Base-by-base conservation (phyloP, 257 asterid genomes). In the Solanum bulbocastanum region DNA sequence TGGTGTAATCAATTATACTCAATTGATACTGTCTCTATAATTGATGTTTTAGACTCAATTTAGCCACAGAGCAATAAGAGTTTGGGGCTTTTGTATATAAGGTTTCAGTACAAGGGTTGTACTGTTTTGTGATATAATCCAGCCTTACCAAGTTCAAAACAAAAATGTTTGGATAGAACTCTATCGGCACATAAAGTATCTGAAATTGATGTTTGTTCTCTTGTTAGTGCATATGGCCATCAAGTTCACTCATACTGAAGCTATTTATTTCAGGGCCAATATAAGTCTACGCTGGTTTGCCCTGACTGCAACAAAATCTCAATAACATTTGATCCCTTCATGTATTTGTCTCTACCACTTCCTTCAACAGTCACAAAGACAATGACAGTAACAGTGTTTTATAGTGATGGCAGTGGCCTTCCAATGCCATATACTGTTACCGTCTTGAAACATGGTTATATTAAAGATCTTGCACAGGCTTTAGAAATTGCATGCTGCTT, bases 251-350 rank as follows among this genome's bases (percentile, higher is more conserved):
- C 44, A 82, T 81, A 82, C 40, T 82, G 69, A 73, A 46, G 56
- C 69, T 86, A 62, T 72, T 60, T 36, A 88, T 88, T 91, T 74
- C 98, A 97, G 99, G 99, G 99, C 69, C 99, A 97, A 92, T 97
- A 96, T 92, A 97, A 94, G 92, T 97, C 99, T 23, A 97, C 99
- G 6, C 88, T 97, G 92, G 96, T 96, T 83, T 97, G 99, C 93
- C 99, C 99, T 22, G 90, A 37, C 83, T 97, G 99, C 91, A 86
- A 88, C 89, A 96, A 97, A 92, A 93, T 97, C 86, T 97, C 99
- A 2, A 96, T 97, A 82, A 95, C 99, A 42, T 97, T 96, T 89
- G 99, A 97, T 90, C 99, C 99, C 82, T 97, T 96, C 95, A 96
- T 97, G 99, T 96, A 96, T 91, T 91, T 97, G 90, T 94, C 99